Evolutionary conservation across 805 yeast species (phyloP), one percentile per base, ranked within the genome.

Genomic region (Candida arabinofermentans): DNA sequence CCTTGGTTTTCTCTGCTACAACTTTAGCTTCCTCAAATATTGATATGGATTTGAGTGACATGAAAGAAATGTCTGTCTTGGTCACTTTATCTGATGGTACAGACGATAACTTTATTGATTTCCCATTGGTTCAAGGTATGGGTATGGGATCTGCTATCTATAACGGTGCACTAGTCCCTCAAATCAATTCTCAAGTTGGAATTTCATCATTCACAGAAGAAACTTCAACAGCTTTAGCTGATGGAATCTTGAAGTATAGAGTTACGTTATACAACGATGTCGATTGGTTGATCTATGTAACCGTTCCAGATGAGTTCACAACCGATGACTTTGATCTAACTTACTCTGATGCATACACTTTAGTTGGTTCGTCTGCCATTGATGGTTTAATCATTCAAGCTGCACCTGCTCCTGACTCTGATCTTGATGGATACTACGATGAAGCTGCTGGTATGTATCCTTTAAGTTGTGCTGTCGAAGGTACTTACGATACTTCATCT

Each of bases 401-500:
- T n/a, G 79, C 77, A 5, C 61, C 63, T 18, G 70, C 75, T 14
- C 71, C 78, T 22, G 57, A 30, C 10, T 40, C 47, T 8, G 44
- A 59, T 36, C 51, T 57, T 26, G 81, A 74, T 24, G 58, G 66
- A 21, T 71, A 62, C 51, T 78, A 79, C 54, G 87, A 81, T 57
- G 55, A 66, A 39, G 77, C 85, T 22, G 88, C 90, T 34, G 91
- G 91, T 41, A 67, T 70, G 57, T 84, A 80, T 50, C 75, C 77
- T 10, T 27, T 43, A 6, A 40, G 41, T 13, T 58, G 54, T 18
- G 46, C 66, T 0, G 48, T 80, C 4, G 40, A 64, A 2, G 77
- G 75, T 8, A 47, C 63, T 12, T 29, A 29, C 10, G 67, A 69
- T 4, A 53, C 58, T 32, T 70, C 64, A 7, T 53, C 58, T 32